Base-by-base conservation (phyloP, 768 basidiomycete genomes). In the Kwoniella bestiolae region DNA sequence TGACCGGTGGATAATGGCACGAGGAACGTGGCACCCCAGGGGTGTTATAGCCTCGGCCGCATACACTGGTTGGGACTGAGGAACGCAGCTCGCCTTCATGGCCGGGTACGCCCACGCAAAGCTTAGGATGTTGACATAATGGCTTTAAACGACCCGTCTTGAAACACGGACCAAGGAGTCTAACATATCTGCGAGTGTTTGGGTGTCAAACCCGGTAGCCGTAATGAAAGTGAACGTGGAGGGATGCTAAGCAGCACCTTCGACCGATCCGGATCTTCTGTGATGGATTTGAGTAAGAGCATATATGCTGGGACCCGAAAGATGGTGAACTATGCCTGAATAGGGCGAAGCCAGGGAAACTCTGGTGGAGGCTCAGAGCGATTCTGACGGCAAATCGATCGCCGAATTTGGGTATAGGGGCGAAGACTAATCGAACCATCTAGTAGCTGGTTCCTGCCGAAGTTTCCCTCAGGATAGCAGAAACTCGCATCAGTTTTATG, bases 321-420 rank as follows among this genome's bases (percentile, higher is more conserved):
- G 88, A 89, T 89, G 88, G 88, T 89, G 88, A 89, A 89, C 87
- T 89, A 89, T 90, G 88, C 85, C 84, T 89, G 88, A 88, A 87
- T 88, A 90, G 88, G 88, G 88, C 85, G 87, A 90, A 90, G 90
- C 89, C 90, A 91, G 89, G 89, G 90, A 91, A 91, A 91, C 90
- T 89, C 89, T 90, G 90, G 89, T 91, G 89, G 89, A 90, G 88
- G 90, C 88, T 89, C 87, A 87, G 89, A 91, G 90, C 89, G 87
- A 88, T 91, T 90, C 90, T 91, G 90, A 91, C 88, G 88, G n/a
- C n/a, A 91, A 91, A 90, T 91, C 89, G 88, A 90, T 91, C 88
- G 89, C 90, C 88, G 85, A 89, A 91, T 88, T 89, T 90, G 90
- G 89, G 89, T 90, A 90, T 91, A 90, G 90, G 89, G 90, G 90